Evolutionary conservation across 2,329 filamentous ascomycete species (phyloP).

Genomic region (Sclerotinia subarctica): DNA sequence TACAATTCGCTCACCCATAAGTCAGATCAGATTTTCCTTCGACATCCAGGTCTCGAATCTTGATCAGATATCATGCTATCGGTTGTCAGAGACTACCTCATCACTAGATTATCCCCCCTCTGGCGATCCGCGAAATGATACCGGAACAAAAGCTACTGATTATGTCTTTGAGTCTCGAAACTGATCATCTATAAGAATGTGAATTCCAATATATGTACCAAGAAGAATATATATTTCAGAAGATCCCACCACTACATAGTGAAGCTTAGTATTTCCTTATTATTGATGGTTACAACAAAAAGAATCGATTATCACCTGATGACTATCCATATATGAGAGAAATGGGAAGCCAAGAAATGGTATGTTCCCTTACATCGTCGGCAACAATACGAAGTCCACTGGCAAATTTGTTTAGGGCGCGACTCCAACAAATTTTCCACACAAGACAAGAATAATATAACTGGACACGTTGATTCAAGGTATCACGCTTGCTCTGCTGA

Average conservation of each 20-base stretch:
- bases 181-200: background rate
- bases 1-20: background rate
- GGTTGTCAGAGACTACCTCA: background rate
- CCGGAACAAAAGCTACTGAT: background rate
- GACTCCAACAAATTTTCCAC: background rate
- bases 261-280: background rate
- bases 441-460: background rate
- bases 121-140: background rate
- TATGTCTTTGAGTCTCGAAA: background rate
- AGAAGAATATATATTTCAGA: background rate
- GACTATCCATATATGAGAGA: background rate
- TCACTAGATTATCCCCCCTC: background rate
- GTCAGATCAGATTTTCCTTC: background rate
- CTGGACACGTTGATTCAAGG: background rate
- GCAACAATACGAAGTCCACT: background rate
- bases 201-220: background rate
- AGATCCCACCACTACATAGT: background rate
- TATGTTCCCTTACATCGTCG: background rate
- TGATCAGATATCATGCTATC: background rate
- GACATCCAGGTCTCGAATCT: background rate
- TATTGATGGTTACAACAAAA: background rate
- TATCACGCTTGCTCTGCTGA: background rate
- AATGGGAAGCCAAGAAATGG: background rate
- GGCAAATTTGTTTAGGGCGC: background rate
- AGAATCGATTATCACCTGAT: background rate